Evolutionary conservation across 179 eudicot species (phyloP).

Genomic region (Beta macrorhiza): DNA sequence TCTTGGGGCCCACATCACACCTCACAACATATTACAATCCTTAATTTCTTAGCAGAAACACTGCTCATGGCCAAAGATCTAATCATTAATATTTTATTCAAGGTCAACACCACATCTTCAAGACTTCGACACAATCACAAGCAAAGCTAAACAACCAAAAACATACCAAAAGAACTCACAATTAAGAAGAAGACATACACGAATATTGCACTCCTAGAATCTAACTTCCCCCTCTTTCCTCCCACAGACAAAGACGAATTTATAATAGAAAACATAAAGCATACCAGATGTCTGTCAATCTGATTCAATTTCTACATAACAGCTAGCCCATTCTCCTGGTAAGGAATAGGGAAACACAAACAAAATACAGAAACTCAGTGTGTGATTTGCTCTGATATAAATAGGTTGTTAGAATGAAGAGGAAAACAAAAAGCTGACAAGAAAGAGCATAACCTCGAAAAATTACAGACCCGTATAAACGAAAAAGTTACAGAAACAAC

Average conservation of each 20-base stretch:
- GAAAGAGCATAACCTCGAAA: neutral
- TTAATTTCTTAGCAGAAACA: no score
- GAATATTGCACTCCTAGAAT: neutral
- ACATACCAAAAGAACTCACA: neutral
- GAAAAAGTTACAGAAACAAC: neutral
- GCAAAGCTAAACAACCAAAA: neutral
- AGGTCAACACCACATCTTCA: neutral
- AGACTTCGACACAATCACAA: neutral
- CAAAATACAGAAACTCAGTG: neutral
- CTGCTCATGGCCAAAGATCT: neutral
- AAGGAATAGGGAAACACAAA: neutral
- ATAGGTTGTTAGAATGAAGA: neutral
- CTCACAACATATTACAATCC: no score
- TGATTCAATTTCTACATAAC: neutral
- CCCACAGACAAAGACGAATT: neutral
- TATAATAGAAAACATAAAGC: neutral
- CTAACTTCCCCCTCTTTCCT: neutral
- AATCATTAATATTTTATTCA: neutral
- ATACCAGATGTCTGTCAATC: neutral
- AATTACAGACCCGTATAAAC: neutral
- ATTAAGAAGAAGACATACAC: neutral
- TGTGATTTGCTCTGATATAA: neutral
- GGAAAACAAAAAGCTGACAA: neutral
- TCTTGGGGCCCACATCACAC: no score
- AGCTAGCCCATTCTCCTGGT: neutral